Evolutionary conservation across 192 early-diverging fungal species (phyloP).

Genomic region (Umbelopsis isabellina): DNA sequence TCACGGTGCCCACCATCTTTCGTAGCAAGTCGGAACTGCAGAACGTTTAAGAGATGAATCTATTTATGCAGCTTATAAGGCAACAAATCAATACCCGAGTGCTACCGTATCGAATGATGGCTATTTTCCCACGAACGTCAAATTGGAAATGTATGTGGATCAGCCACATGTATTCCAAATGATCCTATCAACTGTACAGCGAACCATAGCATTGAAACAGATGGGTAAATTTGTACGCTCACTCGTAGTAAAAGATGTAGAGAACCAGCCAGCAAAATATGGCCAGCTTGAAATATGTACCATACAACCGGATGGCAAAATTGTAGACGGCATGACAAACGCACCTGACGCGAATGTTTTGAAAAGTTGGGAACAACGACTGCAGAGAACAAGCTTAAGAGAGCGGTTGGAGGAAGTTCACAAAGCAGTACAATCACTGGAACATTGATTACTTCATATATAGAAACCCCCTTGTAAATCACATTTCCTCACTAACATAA

Average conservation of each 20-base stretch:
- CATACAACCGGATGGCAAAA: neutral
- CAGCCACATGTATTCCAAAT: conserved; percentile 54
- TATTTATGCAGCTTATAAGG: conserved; percentile 46
- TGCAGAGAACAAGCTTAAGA: neutral
- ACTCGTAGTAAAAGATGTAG: neutral
- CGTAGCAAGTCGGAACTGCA: conserved; percentile 43
- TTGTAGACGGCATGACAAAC: neutral
- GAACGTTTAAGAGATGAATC: conserved; percentile 48
- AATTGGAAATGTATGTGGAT: conserved; percentile 48
- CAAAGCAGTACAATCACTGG: neutral
- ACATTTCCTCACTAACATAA: neutral
- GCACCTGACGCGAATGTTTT: neutral
- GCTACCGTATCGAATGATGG: neutral
- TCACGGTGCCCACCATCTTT: neutral
- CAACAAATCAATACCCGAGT: conserved; percentile 9
- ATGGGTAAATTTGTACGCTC: conserved; percentile 29
- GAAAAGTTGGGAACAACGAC: neutral
- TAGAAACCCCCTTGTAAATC: neutral
- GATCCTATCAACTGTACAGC: conserved; percentile 24
- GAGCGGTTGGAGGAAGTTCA: conserved; percentile 7
- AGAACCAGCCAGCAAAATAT: neutral
- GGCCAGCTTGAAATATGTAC: neutral
- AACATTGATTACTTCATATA: neutral
- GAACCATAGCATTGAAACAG: conserved; percentile 4
- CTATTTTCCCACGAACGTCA: conserved; percentile 30